Evolutionary conservation across 1,139 yeast genomes (phyloP).

Genomic region (Suhomyces guaymorum): DNA sequence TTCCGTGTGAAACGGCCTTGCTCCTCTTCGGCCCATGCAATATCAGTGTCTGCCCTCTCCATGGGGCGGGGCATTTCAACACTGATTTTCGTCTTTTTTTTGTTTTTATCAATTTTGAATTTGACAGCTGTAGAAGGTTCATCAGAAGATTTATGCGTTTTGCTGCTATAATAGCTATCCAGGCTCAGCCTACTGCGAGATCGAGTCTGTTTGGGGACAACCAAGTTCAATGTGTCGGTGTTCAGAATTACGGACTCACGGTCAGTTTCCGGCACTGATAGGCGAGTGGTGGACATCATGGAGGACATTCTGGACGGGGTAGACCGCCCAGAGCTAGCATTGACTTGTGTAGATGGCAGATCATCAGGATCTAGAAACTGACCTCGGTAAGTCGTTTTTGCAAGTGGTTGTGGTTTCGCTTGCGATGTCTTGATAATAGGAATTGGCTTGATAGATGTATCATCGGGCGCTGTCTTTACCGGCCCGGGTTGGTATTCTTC

Average conservation of each 20-base stretch:
- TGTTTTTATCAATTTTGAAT: constrained; percentile 4
- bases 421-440: background rate
- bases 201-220: background rate
- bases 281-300: too few species aligned
- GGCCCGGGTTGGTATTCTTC: too few species aligned
- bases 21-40: constrained; percentile 18
- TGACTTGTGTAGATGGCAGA: background rate
- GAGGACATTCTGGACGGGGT: too few species aligned
- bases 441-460: background rate
- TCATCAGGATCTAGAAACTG: background rate
- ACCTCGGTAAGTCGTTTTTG: too few species aligned
- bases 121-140: constrained; percentile 7
- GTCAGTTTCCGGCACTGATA: background rate
- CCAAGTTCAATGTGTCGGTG: constrained; percentile 1
- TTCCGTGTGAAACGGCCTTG: constrained; percentile 24
- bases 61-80: constrained; percentile 18
- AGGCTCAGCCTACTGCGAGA: background rate
- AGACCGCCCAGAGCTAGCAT: too few species aligned
- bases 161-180: constrained; percentile 2
- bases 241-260: constrained; percentile 4
- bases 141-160: background rate
- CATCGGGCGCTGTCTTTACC: too few species aligned
- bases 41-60: constrained; percentile 14
- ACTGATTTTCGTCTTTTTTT: constrained; percentile 13
- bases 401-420: background rate